Percentiles rank a stretch among this genome's conserved stretches.
phyloP scores from a whole-genome alignment of 176 grass and related monocot species.

The Aegilops longissima region DNA sequence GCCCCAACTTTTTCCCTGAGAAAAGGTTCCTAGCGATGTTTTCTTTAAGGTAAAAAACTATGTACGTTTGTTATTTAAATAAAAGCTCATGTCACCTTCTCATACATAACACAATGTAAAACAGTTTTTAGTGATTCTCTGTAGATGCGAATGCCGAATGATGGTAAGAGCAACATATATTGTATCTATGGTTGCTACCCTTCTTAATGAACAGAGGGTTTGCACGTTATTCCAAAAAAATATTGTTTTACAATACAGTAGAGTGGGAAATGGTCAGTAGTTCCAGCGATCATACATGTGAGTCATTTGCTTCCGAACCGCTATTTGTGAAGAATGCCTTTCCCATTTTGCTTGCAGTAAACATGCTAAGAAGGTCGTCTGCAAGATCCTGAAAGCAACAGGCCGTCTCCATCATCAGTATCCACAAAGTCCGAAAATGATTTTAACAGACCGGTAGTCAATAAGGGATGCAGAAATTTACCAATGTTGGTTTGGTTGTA shows the following conservation, averaged over 20 bases:
- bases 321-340: conserved; percentile 98
- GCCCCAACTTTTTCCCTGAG: not conserved
- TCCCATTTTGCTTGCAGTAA: conserved; percentile 88
- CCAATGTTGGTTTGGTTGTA: conserved; percentile 89
- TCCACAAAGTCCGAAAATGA: not conserved
- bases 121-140: not conserved
- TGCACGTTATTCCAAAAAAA: not conserved
- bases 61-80: not conserved
- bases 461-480: conserved; percentile 33
- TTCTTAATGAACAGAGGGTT: not conserved
- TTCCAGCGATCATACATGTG: conserved; percentile 52
- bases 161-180: not conserved
- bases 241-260: not conserved
- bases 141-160: conserved; percentile 1
- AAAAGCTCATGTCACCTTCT: not conserved
- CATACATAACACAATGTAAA: not conserved
- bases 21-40: not conserved
- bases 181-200: not conserved
- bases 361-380: conserved; percentile 72
- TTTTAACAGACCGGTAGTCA: not conserved
- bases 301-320: conserved; percentile 99
- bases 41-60: not conserved
- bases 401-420: not conserved
- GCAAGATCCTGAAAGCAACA: conserved; percentile 79
- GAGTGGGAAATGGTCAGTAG: not conserved